Conservation (phyloP, 148 eudicot genomes). For the Limonium bicolor region DNA sequence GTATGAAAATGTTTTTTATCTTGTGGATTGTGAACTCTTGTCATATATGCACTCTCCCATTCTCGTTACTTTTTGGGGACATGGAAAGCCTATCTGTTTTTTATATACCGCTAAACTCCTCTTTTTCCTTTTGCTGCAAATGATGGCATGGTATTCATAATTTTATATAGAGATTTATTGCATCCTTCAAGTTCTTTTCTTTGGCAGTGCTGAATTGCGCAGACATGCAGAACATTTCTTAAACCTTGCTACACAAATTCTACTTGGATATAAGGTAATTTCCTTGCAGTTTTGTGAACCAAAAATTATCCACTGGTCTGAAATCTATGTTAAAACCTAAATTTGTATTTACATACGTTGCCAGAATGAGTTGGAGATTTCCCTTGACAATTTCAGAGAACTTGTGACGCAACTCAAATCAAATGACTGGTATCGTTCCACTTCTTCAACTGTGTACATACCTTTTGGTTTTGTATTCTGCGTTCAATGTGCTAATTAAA, state of each 20-base stretch:
- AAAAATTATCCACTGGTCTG: not conserved
- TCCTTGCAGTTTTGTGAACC: not conserved
- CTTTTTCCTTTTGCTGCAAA: too few species aligned
- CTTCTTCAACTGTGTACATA: not conserved
- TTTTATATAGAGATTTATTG: not conserved
- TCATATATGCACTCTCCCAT: not conserved
- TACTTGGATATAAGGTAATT: slow-evolving; percentile 42
- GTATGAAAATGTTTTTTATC: slow-evolving; percentile 14
- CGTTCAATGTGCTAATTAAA: slow-evolving; percentile 5
- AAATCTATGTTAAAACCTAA: too few species aligned
- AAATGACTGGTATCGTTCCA: slow-evolving; percentile 20
- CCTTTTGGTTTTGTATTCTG: not conserved
- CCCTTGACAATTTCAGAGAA: slow-evolving; percentile 16
- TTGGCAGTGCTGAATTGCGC: slow-evolving; percentile 42
- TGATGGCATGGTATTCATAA: too few species aligned
- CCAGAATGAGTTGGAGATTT: slow-evolving; percentile 18
- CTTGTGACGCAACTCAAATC: slow-evolving; percentile 28
- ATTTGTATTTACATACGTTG: not conserved
- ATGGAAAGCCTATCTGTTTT: not conserved
- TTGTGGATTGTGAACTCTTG: not conserved
- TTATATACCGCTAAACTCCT: not conserved
- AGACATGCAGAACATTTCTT: slow-evolving; percentile 22
- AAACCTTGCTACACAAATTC: slow-evolving; percentile 23
- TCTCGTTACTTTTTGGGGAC: not conserved
- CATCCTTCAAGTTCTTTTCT: not conserved